These are phyloP conservation scores for Xylariaceae sp. DNA, from an alignment of 2,329 filamentous ascomycete species.

Conservation along the genomic window DNA sequence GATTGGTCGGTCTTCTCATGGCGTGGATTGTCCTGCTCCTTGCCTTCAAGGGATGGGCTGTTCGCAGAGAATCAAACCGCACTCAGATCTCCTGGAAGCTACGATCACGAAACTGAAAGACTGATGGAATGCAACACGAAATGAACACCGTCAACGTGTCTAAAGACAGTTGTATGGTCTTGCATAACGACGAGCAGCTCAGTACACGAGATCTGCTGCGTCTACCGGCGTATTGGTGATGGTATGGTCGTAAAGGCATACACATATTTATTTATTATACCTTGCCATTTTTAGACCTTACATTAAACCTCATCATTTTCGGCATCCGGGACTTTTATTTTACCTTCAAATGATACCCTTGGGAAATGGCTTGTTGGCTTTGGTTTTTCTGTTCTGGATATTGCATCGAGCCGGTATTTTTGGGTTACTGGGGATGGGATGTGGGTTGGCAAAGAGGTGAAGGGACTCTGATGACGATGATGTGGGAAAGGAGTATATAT, in stretches of 20 bases:
- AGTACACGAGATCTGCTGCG: constrained; percentile 18
- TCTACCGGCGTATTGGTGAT: constrained; percentile 30
- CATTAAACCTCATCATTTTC: no score
- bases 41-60: constrained; percentile 87
- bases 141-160: not conserved
- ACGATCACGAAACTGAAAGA: constrained; percentile 23
- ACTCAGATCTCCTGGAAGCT: constrained; percentile 28
- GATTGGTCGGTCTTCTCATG: constrained; percentile 82
- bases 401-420: constrained; percentile 3
- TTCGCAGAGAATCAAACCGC: constrained; percentile 52
- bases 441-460: not conserved
- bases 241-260: constrained; percentile 6
- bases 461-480: constrained; percentile 1
- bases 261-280: not conserved
- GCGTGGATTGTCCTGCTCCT: constrained; percentile 80
- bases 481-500: not conserved
- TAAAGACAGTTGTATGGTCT: not conserved
- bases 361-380: constrained; percentile 19
- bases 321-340: constrained; percentile 42
- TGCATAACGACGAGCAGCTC: constrained; percentile 24
- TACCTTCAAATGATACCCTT: constrained; percentile 42
- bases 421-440: not conserved
- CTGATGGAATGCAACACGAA: not conserved
- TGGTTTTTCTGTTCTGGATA: constrained; percentile 9
- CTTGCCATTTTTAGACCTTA: constrained; percentile 25